Conservation (phyloP, 257 asterid species). For the Solanum chiquidenum region DNA sequence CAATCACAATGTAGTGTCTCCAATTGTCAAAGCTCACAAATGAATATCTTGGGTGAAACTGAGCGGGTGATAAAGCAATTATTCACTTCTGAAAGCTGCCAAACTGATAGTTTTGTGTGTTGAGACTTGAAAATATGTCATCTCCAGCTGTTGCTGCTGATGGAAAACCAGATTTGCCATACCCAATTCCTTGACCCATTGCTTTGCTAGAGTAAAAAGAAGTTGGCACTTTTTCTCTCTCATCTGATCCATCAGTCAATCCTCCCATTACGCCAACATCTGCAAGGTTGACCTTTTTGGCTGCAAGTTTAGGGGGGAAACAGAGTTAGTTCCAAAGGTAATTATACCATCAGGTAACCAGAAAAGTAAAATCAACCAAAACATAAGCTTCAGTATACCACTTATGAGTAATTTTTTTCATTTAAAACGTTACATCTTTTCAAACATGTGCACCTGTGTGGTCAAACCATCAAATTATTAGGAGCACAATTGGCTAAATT, state of each 20-base stretch:
- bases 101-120: constrained; percentile 49
- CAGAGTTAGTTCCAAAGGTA: neutral
- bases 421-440: neutral
- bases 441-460: neutral
- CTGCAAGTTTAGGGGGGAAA: constrained; percentile 25
- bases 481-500: neutral
- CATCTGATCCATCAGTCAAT: constrained; percentile 43
- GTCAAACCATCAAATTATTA: neutral
- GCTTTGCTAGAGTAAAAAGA: constrained; percentile 50
- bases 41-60: neutral
- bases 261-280: constrained; percentile 78
- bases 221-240: constrained; percentile 52
- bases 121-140: constrained; percentile 64
- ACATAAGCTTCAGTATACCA: neutral
- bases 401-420: neutral
- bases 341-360: neutral
- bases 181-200: constrained; percentile 56
- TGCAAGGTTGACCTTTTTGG: constrained; percentile 74
- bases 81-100: constrained; percentile 64
- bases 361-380: neutral
- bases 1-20: neutral
- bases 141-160: constrained; percentile 26
- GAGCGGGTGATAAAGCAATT: neutral
- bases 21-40: neutral
- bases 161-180: constrained; percentile 39